Base-by-base conservation (phyloP, 176 grass and related monocot species). In the Bonia amplexicaulis region DNA sequence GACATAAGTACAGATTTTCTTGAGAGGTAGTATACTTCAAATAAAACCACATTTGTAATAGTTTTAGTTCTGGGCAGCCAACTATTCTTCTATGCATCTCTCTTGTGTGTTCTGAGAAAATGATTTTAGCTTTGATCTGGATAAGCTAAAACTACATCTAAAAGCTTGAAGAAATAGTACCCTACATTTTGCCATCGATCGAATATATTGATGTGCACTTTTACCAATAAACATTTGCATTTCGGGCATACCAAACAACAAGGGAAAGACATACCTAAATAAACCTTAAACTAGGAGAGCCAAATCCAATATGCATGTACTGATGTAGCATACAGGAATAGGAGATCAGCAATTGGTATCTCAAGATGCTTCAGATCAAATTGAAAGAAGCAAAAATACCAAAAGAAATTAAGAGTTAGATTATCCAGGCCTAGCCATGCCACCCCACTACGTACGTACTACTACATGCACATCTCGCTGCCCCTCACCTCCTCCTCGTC, bases 401-500 rank as follows among this genome's bases (percentile, higher is more conserved):
- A 39, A 64, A 88, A 84, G 55, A 76, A 85, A 80, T 79, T n/a
- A 83, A 4, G 20, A 41, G 82, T 88, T 68, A 41, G 77, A 88
- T 81, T 54, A 42, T 73, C 57, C 45, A 22, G 47, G 15, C 48
- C 81, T 69, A 46, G 55, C 39, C 20, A 78, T 31, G 26, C 47
- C 39, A 41, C 11, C 76, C 29, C 57, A 51, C 57, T 65, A 84
- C 22, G 44, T 37, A 51, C 39, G 51, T 58, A 27, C 12, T 8
- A 47, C 85, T 90, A 92, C 90, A 88, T 89, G 86, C 83, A 85
- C 86, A 89, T 89, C 61, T 79, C 86, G 22, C 51, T 91, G 4
- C 85, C 90, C 44, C 85, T 90, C 77, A 95, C 81, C 83, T 95
- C 93, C 3, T 86, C 90, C 3, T 86, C 90, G 26, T 84, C 80